Base-by-base conservation (phyloP, 1,139 yeast genomes). In the Debaryomyces sp. region DNA sequence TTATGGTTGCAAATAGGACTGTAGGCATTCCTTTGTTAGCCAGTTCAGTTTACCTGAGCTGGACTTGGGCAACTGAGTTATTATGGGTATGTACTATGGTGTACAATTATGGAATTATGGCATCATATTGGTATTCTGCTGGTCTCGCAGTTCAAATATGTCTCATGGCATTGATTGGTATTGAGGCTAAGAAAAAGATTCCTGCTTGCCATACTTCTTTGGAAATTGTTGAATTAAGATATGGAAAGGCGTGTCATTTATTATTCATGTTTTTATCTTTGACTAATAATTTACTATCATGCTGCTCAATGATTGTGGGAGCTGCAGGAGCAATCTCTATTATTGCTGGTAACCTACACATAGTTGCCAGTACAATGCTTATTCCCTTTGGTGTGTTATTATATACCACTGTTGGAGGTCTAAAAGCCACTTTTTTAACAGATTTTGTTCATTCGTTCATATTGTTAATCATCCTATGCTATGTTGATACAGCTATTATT, bases 381-480 rank as follows among this genome's bases (percentile, higher is more conserved):
- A 66, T 70, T 44, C 74, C 74, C n/a, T 66, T 70, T 53, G 73
- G 74, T 5, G 75, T 71, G n/a, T 52, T 70, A 34, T 49, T 67
- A 32, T 70, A 70, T 53, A 71, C 78, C 2, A 59, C 68, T 12
- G 66, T 70, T 48, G 77, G 77, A 22, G 78, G 78, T 2, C 62
- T 73, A 48, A 71, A 69, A 50, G 72, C 77, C 10, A 73, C 78
- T 2, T 73, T 72, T 48, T 63, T 70, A 41, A 70, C 75, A 21
- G 75, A 70, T 51, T 70, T 59, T 50, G 66, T 66, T 6, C 75
- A 70, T 45, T 58, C 75, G n/a, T 59, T 71, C 51, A 55, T 74
- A 47, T 55, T 71, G 49, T 50, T 73, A 49, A 57, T 71, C 43
- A 52, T 72, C 44, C 50, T 70, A 45, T 51, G 70, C 50, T 60